Percentiles rank a stretch among this genome's conserved stretches.
Conservation (phyloP, 345 rosid species). For the Acer campestre region DNA sequence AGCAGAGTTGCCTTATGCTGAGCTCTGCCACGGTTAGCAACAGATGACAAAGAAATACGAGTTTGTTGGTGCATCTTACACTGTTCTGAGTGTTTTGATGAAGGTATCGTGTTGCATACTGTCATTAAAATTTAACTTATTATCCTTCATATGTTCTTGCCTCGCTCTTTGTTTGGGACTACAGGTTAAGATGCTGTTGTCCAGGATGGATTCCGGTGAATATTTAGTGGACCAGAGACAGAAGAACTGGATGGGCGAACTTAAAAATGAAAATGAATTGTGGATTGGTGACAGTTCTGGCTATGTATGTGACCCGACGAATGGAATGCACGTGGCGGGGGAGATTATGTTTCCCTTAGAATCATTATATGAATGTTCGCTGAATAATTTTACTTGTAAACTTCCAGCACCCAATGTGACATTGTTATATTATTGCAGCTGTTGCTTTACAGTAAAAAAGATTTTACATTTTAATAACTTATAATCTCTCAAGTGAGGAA, state of each 20-base stretch:
- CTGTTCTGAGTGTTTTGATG: slow-evolving; percentile 8
- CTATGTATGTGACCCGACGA: neutral
- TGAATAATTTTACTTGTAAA: too few relatives aligned
- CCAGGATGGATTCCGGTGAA: neutral
- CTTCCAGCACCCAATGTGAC: too few relatives aligned
- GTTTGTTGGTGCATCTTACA: slow-evolving; percentile 7
- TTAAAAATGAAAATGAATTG: neutral
- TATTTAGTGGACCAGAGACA: neutral
- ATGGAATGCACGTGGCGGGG: neutral
- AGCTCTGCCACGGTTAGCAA: neutral
- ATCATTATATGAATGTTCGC: neutral
- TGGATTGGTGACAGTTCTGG: neutral
- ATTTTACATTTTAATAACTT: too few relatives aligned
- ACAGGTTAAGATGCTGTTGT: slow-evolving; percentile 3
- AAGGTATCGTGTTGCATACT: slow-evolving; percentile 14
- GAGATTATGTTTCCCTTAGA: too few relatives aligned
- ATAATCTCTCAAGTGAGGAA: too few relatives aligned
- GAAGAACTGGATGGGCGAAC: neutral
- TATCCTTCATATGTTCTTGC: slow-evolving; percentile 1
- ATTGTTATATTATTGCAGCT: too few relatives aligned
- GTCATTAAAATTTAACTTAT: neutral
- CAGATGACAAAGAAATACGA: neutral
- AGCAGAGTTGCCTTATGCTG: neutral
- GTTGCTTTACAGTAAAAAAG: too few relatives aligned
- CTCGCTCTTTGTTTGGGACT: slow-evolving; percentile 1